Conservation (phyloP, 176 grass and related monocot genomes). For the Melocanna baccifera region DNA sequence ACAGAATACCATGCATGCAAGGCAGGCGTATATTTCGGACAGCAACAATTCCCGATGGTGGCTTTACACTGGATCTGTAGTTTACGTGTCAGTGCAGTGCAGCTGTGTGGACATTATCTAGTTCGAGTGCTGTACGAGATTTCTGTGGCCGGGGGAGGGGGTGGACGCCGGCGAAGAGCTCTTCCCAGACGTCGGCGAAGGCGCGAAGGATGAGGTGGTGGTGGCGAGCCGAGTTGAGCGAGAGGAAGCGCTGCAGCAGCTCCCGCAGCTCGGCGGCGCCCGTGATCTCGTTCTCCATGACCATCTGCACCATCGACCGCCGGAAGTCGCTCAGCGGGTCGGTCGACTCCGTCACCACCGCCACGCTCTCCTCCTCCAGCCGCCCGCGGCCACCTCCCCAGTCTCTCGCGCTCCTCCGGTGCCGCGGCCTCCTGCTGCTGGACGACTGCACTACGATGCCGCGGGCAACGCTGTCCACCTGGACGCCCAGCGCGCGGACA, state of each 20-base stretch:
- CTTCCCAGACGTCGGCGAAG: slow-evolving; percentile 88
- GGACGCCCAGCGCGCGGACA: slow-evolving; percentile 34
- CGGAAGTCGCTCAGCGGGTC: slow-evolving; percentile 88
- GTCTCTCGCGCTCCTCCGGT: neutral
- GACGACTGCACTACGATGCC: neutral
- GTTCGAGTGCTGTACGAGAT: neutral
- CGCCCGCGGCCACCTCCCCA: slow-evolving; percentile 23
- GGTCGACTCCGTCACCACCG: slow-evolving; percentile 72
- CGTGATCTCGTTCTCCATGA: slow-evolving; percentile 80
- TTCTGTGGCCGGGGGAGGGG: neutral
- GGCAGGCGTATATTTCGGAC: neutral
- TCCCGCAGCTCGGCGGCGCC: slow-evolving; percentile 54
- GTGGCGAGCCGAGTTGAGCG: slow-evolving; percentile 70
- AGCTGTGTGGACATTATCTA: neutral
- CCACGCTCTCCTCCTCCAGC: slow-evolving; percentile 63
- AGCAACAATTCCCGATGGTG: slow-evolving; percentile 26
- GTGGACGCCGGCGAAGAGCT: slow-evolving; percentile 52
- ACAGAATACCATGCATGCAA: slow-evolving; percentile 21
- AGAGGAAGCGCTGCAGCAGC: slow-evolving; percentile 76
- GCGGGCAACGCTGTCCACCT: neutral
- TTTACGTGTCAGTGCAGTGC: slow-evolving; percentile 25
- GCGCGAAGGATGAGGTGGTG: slow-evolving; percentile 79
- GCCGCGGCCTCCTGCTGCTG: neutral
- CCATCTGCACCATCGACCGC: slow-evolving; percentile 89
- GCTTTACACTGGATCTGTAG: neutral